Evolutionary conservation across 352 stramenopile genomes (phyloP), one percentile per base, ranked within the genome.

Genomic region (Pythium dissimile): DNA sequence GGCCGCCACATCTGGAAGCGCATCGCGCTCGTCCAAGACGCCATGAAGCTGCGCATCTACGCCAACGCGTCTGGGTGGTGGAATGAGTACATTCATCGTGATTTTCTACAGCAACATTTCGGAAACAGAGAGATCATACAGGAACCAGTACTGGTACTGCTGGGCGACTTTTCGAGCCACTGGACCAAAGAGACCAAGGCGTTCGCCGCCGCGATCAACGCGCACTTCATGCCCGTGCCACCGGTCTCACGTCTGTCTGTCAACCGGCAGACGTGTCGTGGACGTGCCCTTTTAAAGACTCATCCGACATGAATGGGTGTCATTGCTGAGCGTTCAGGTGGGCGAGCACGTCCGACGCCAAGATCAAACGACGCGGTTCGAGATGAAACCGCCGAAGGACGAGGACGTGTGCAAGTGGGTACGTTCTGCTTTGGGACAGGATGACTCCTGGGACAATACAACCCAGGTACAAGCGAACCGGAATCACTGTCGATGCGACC

Each of bases 161-260:
- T 64, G 24, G 64, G 74, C 32, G 67, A 67, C 16, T 66, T 77
- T 42, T 58, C 54, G 3, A 56, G 46, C 2, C 71, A 74, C 27
- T 80, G 64, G 64, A 66, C 67, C 3, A 26, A 34, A 3, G 47
- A 73, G 2, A 62, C 71, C 5, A 46, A 50, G 15, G 41, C 28
- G 5, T 73, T 56, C 39, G 67, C 67, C 5, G 18, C 52, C 3
- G n/a, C 20, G 0, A 64, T 65, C 30, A 72, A 66, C 27, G 61
- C 70, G 10, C 24, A 59, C 2, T 23, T 79, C 21, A 55, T 70
- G 32, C 6, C 41, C 7, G 44, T 74, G 8, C 61, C 61, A 24
- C 55, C 7, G 35, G 39, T 24, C 30, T 53, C n/a, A 68, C 53
- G 16, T 68, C 52, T 34, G 59, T 66, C 11, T 65, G 57, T 24